Percentiles rank a stretch among this genome's conserved stretches.
Evolutionary conservation across 2,329 filamentous ascomycete genomes (phyloP).

Genomic region (Botryosphaeria dothidea): DNA sequence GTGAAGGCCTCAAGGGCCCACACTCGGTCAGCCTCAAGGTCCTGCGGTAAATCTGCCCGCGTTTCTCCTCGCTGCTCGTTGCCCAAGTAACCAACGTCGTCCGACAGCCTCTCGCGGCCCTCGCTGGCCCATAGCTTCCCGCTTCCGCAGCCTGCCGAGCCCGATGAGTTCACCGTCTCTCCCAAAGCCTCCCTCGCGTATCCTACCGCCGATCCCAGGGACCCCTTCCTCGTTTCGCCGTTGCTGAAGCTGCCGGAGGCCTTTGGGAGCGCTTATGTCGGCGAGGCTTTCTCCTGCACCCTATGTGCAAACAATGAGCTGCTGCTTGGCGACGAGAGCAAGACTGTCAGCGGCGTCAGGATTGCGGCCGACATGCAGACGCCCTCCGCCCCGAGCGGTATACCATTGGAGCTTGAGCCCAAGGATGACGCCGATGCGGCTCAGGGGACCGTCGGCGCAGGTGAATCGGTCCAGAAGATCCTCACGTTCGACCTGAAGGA

Average conservation of each 20-base stretch:
- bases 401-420: conserved; percentile 58
- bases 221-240: conserved; percentile 58
- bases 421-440: neutral
- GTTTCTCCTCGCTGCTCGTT: neutral
- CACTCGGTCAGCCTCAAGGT: conserved; percentile 84
- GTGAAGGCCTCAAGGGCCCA: conserved; percentile 51
- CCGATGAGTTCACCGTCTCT: conserved; percentile 51
- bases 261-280: conserved; percentile 93
- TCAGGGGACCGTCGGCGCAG: conserved; percentile 50
- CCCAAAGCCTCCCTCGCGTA: conserved; percentile 74
- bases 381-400: conserved; percentile 65
- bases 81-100: neutral
- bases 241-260: conserved; percentile 81
- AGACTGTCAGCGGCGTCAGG: conserved; percentile 70
- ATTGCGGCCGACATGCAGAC: conserved; percentile 96
- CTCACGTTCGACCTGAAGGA: conserved; percentile 88
- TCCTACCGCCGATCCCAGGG: conserved; percentile 51
- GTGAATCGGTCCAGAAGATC: conserved; percentile 75
- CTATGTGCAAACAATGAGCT: conserved; percentile 94
- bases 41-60: conserved; percentile 68
- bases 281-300: conserved; percentile 92
- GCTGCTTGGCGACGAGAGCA: conserved; percentile 37
- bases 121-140: conserved; percentile 72
- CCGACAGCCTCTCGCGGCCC: conserved; percentile 73
- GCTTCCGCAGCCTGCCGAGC: conserved; percentile 52